Percentiles rank a stretch among this genome's conserved stretches.
Evolutionary conservation across 2,329 filamentous ascomycete species (phyloP).

Genomic region (Blastomyces percursus): DNA sequence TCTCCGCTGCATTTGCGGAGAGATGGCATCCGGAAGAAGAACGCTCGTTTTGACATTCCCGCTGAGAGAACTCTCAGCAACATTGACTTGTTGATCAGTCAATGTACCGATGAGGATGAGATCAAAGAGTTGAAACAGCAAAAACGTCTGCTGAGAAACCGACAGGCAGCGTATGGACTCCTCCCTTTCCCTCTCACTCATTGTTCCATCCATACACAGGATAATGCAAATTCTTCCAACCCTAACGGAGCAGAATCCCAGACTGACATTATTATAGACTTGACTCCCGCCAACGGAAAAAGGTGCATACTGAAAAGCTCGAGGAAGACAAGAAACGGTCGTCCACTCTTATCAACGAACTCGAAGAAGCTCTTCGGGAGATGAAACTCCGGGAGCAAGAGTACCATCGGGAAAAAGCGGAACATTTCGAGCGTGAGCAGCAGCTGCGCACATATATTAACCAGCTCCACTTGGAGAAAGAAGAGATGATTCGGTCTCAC

Average conservation of each 20-base stretch:
- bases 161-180: conserved; percentile 80
- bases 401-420: conserved; percentile 44
- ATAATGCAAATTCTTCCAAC: background rate
- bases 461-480: conserved; percentile 70
- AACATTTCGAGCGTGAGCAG: conserved; percentile 62
- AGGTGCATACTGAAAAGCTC: conserved; percentile 91
- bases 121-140: conserved; percentile 98
- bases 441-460: conserved; percentile 66
- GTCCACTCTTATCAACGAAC: conserved; percentile 60
- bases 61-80: conserved; percentile 85
- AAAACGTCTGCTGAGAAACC: conserved; percentile 86
- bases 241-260: conserved; percentile 5
- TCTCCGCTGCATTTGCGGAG: conserved; percentile 63
- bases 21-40: conserved; percentile 97
- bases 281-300: conserved; percentile 94
- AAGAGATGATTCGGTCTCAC: conserved; percentile 78
- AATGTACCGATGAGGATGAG: conserved; percentile 71
- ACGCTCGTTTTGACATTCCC: conserved; percentile 93
- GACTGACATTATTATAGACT: conserved; percentile 47
- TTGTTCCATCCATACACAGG: background rate
- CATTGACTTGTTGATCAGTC: conserved; percentile 84
- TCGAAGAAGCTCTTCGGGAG: conserved; percentile 66
- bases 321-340: conserved; percentile 95
- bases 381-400: conserved; percentile 52
- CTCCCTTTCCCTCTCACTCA: conserved; percentile 17